These are phyloP conservation scores for Xylogone sp. DNA, from an alignment of 2,329 filamentous ascomycete genomes.

Conservation along the genomic window DNA sequence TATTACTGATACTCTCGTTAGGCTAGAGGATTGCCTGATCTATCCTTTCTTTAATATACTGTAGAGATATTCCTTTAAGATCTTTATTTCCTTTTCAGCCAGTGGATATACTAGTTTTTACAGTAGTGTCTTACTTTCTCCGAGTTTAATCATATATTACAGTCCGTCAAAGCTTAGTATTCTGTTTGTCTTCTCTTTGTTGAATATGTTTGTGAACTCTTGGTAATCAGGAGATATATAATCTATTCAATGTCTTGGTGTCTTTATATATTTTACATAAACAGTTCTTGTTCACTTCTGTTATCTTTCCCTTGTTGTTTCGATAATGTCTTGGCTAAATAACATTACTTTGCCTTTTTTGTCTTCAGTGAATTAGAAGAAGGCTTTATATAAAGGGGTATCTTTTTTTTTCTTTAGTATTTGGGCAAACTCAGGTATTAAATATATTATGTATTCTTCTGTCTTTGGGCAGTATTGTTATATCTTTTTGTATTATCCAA, in stretches of 20 bases:
- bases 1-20: conserved; percentile 20
- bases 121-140: background rate
- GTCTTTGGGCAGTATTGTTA: background rate
- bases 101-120: conserved; percentile 12
- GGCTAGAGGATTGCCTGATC: conserved; percentile 15
- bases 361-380: background rate
- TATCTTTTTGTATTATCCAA: background rate
- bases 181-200: background rate
- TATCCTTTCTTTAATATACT: conserved; percentile 14
- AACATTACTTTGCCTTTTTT: too few relatives aligned
- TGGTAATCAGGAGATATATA: background rate
- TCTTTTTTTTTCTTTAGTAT: background rate
- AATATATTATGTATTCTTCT: background rate
- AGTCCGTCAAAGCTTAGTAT: background rate
- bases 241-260: background rate
- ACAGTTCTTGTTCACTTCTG: too few relatives aligned
- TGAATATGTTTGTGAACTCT: background rate
- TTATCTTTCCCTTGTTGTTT: too few relatives aligned
- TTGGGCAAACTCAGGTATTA: background rate
- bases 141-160: background rate
- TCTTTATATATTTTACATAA: background rate
- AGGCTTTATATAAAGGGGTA: background rate
- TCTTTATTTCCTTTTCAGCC: conserved; percentile 7
- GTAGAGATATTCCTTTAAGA: conserved; percentile 15
- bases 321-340: too few relatives aligned